Evolutionary conservation across 129 eudicot species (phyloP).

Genomic region (Centella asiatica): DNA sequence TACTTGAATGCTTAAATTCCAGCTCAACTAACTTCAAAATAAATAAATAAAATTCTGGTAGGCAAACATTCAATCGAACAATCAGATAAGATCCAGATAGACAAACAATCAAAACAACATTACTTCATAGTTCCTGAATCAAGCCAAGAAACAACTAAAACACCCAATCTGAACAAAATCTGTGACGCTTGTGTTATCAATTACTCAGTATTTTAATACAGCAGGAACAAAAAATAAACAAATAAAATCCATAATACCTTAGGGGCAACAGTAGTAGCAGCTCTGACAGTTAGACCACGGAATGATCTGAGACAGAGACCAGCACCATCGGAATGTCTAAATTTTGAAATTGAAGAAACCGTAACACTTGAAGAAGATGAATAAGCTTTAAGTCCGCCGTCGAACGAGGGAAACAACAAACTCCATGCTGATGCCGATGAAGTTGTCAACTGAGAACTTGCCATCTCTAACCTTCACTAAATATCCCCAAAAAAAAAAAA

Average conservation of each 20-base stretch:
- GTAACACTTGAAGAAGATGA: constrained; percentile 27
- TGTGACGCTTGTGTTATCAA: no score
- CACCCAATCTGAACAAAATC: no score
- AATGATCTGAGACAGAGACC: constrained; percentile 32
- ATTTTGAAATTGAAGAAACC: constrained; percentile 34
- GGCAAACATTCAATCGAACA: no score
- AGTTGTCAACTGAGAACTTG: constrained; percentile 64
- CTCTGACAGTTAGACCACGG: constrained; percentile 61
- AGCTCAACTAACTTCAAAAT: no score
- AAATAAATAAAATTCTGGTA: no score
- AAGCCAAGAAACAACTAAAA: no score
- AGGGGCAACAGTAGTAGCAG: constrained; percentile 85
- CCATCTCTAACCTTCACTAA: constrained; percentile 55
- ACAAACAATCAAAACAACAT: background rate
- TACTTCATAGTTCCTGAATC: background rate
- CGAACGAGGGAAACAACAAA: constrained; percentile 44
- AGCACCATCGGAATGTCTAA: constrained; percentile 32
- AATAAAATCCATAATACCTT: constrained; percentile 37
- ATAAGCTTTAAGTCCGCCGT: constrained; percentile 53
- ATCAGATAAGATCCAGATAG: no score
- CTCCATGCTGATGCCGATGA: constrained; percentile 39
- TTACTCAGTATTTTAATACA: background rate
- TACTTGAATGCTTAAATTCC: no score
- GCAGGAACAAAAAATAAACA: background rate
- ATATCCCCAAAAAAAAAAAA: background rate